phyloP scores from a whole-genome alignment of 331 rosid genomes.

The Stylosanthes scabra region DNA sequence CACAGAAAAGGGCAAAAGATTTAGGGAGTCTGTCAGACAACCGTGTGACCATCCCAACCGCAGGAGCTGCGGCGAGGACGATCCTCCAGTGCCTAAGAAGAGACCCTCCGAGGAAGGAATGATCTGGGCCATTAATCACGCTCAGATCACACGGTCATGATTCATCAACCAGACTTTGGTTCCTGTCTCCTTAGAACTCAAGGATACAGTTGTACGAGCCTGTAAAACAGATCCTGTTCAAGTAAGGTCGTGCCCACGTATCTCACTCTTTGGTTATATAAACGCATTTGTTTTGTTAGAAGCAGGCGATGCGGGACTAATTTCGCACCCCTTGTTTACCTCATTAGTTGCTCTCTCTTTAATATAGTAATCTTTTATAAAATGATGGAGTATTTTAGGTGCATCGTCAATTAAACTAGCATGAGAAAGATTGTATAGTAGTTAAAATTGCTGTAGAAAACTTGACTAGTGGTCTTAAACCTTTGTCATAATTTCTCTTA shows the following conservation, averaged over 20 bases:
- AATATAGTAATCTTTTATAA: not conserved
- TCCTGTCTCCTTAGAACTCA: constrained; percentile 29
- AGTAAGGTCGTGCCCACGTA: constrained; percentile 6
- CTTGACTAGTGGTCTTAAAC: not conserved
- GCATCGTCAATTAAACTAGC: constrained; percentile 15
- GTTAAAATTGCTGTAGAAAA: not conserved
- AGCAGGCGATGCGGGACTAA: not conserved
- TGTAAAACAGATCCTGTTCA: constrained; percentile 47
- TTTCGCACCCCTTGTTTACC: not conserved
- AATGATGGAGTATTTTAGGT: not conserved
- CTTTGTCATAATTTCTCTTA: not conserved
- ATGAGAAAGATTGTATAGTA: not conserved
- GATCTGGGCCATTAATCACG: constrained; percentile 1
- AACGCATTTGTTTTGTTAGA: not conserved
- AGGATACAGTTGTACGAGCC: constrained; percentile 31
- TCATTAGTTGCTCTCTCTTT: no score
- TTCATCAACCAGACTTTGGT: constrained; percentile 24
- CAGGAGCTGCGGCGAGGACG: no score
- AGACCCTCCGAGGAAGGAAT: no score
- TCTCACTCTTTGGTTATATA: not conserved
- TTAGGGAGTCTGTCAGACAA: constrained; percentile 30
- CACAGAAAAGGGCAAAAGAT: not conserved
- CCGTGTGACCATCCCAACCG: not conserved
- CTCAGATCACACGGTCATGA: constrained; percentile 16
- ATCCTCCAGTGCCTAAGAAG: no score